A percentile compares a stretch with the other conserved stretches of the same genome.
phyloP scores from a whole-genome alignment of 129 eudicot species.

The Pulicaria dysenterica region DNA sequence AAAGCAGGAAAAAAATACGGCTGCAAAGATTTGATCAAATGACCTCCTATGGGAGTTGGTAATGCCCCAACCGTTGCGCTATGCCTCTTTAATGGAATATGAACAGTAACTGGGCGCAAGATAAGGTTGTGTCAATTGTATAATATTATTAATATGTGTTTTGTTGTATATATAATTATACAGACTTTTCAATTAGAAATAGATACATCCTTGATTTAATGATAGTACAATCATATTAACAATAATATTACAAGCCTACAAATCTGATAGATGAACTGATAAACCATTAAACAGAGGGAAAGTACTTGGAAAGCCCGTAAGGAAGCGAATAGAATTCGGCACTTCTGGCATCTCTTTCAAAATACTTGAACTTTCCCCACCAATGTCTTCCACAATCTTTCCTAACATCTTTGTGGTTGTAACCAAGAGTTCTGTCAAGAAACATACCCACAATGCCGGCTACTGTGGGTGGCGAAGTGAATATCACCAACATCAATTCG shows the following conservation, averaged over 20 bases:
- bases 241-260: conserved; percentile 19
- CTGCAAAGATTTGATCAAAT: no score
- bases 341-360: conserved; percentile 70
- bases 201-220: neutral
- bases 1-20: no score
- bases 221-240: conserved; percentile 22
- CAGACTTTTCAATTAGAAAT: neutral
- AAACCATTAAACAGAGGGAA: conserved; percentile 56
- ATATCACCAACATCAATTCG: conserved; percentile 64
- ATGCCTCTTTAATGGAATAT: no score
- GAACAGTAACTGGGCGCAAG: no score
- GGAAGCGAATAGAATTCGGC: conserved; percentile 84
- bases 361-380: conserved; percentile 81
- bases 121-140: no score
- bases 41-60: no score
- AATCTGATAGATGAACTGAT: conserved; percentile 15
- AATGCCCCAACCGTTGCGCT: no score
- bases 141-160: no score
- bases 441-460: conserved; percentile 58
- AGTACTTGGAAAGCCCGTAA: conserved; percentile 71
- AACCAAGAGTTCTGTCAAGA: conserved; percentile 68
- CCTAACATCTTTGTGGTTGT: conserved; percentile 43
- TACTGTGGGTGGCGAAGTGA: conserved; percentile 81
- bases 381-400: conserved; percentile 89
- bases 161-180: no score